phyloP scores from a whole-genome alignment of 2,329 filamentous ascomycete genomes.

The Talaromyces funiculosus region DNA sequence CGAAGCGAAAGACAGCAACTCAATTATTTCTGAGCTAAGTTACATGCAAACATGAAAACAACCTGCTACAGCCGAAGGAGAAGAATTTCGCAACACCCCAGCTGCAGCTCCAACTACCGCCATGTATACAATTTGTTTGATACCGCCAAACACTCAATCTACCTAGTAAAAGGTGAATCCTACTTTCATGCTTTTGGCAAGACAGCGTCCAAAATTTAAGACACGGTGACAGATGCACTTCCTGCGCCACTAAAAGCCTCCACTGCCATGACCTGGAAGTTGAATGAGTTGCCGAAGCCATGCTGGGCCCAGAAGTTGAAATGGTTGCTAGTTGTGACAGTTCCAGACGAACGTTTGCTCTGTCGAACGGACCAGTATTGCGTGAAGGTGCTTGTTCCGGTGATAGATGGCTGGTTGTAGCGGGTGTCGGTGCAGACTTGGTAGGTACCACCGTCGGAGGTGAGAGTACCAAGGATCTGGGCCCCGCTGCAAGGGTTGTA shows the following conservation, averaged over 20 bases:
- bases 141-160: not conserved
- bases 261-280: conserved; percentile 40
- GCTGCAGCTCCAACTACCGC: not conserved
- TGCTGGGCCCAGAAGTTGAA: conserved; percentile 31
- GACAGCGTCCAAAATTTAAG: not conserved
- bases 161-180: not conserved
- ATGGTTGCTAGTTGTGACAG: conserved; percentile 33
- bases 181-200: not conserved
- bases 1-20: not conserved
- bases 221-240: not conserved
- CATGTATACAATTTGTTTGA: not conserved
- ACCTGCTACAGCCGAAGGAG: not conserved
- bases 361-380: conserved; percentile 41
- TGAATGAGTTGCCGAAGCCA: conserved; percentile 28
- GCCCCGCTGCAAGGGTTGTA: conserved; percentile 27
- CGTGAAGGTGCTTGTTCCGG: conserved; percentile 36
- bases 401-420: conserved; percentile 36
- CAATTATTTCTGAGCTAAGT: not conserved
- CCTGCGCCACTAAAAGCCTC: conserved; percentile 23
- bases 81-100: not conserved
- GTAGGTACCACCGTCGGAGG: conserved; percentile 33
- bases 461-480: conserved; percentile 30
- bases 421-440: conserved; percentile 34
- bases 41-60: not conserved
- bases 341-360: conserved; percentile 30